phyloP scores from a whole-genome alignment of 2,329 filamentous ascomycete genomes.

The Corniculantispora saksenae region DNA sequence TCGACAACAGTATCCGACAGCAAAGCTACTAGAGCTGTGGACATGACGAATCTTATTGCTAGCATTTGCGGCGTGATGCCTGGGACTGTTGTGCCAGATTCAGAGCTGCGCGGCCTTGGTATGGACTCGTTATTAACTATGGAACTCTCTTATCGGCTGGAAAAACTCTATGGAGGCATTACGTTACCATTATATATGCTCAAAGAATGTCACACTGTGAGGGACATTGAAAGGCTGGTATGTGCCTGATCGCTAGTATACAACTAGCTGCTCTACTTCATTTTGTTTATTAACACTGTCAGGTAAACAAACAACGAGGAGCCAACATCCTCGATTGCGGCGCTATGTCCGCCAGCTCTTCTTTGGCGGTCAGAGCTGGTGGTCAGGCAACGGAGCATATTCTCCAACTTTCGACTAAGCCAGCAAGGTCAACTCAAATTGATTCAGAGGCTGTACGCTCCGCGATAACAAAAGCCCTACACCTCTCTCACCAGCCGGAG shows the following conservation, averaged over 20 bases:
- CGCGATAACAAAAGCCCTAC: background rate
- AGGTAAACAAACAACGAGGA: background rate
- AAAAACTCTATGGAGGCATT: background rate
- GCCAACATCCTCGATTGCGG: background rate
- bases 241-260: too few relatives aligned
- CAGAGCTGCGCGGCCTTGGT: background rate
- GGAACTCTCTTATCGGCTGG: background rate
- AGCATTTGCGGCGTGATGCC: background rate
- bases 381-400: too few relatives aligned
- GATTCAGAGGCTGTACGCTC: background rate
- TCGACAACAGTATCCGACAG: background rate
- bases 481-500: background rate
- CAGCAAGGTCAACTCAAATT: background rate
- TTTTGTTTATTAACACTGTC: too few relatives aligned
- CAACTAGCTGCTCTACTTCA: too few relatives aligned
- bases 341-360: too few relatives aligned
- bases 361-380: too few relatives aligned
- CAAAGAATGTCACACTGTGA: background rate
- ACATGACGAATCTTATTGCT: background rate
- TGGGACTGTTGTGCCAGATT: background rate
- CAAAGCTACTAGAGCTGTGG: background rate
- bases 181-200: background rate
- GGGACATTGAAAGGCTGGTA: constrained; percentile 8
- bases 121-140: background rate
- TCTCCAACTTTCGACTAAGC: too few relatives aligned